phyloP scores from a whole-genome alignment of 139 green algal genomes.

The Choricystis sp. region DNA sequence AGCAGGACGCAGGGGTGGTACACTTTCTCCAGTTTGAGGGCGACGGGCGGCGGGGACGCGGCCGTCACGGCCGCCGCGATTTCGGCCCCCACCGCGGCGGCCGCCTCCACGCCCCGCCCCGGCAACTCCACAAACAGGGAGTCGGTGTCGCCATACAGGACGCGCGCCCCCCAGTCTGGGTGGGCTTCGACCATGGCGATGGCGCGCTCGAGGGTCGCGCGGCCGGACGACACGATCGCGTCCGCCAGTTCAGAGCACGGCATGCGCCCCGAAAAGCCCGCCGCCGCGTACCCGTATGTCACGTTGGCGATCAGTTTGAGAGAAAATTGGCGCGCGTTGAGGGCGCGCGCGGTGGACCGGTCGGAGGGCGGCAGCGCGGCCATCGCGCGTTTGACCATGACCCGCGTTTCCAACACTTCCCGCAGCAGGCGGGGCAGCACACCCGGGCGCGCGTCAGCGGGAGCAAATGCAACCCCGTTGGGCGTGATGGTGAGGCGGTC shows the following conservation, averaged over 20 bases:
- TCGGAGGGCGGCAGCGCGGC: slow-evolving; percentile 36
- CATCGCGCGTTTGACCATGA: slow-evolving; percentile 92
- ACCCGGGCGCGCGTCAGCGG: slow-evolving; percentile 37
- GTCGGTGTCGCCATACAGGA: slow-evolving; percentile 80
- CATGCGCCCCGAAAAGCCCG: slow-evolving; percentile 82
- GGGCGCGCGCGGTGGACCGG: slow-evolving; percentile 58
- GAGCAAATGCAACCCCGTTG: slow-evolving; percentile 75
- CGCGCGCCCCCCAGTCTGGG: slow-evolving; percentile 22
- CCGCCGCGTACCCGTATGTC: slow-evolving; percentile 70
- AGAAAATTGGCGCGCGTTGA: slow-evolving; percentile 90
- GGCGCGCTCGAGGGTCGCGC: slow-evolving; percentile 75
- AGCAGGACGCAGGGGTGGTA: slow-evolving; percentile 88
- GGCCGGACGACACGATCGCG: slow-evolving; percentile 72
- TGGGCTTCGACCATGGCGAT: slow-evolving; percentile 58
- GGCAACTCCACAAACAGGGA: slow-evolving; percentile 83
- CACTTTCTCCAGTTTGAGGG: slow-evolving; percentile 94
- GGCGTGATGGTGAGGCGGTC: slow-evolving; percentile 50
- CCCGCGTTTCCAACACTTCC: slow-evolving; percentile 85
- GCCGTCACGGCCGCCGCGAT: slow-evolving; percentile 74
- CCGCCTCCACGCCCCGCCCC: slow-evolving; percentile 51
- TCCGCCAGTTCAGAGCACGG: slow-evolving; percentile 91
- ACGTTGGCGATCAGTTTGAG: slow-evolving; percentile 98
- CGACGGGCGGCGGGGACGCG: slow-evolving; percentile 69
- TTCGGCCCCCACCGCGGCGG: slow-evolving; percentile 67
- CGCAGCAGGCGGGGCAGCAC: slow-evolving; percentile 83